phyloP scores from a whole-genome alignment of 2,329 filamentous ascomycete genomes.

The Ceratocystis diversiconidia region DNA sequence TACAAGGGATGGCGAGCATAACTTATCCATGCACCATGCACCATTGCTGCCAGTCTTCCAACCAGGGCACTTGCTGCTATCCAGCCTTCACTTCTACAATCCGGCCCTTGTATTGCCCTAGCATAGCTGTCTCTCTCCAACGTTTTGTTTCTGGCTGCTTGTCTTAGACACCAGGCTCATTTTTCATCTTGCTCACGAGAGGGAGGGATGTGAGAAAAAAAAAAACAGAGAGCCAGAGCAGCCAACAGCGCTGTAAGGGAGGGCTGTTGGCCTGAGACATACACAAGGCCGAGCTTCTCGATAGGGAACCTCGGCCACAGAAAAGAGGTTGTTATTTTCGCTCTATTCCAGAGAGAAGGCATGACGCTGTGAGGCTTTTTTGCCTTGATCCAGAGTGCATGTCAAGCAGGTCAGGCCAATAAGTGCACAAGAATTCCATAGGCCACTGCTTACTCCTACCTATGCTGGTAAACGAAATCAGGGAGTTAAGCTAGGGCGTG shows the following conservation, averaged over 20 bases:
- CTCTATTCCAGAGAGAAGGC: not conserved
- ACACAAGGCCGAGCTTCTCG: not conserved
- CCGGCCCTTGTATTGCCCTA: not conserved
- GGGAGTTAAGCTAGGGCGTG: not conserved
- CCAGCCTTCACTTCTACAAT: not conserved
- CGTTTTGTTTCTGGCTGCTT: not conserved
- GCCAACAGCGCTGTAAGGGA: not conserved
- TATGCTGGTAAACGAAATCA: not conserved
- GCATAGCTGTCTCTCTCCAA: no score
- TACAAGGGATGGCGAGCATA: no score
- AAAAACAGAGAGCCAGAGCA: not conserved
- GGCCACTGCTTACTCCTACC: no score
- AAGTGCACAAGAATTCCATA: no score
- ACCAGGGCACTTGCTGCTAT: no score
- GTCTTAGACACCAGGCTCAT: not conserved
- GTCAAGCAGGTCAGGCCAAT: no score
- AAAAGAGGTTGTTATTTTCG: not conserved
- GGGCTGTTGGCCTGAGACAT: not conserved
- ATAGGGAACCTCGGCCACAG: not conserved
- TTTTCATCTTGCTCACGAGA: no score
- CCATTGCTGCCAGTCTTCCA: no score
- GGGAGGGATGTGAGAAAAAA: not conserved
- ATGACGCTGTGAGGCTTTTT: constrained; percentile 2
- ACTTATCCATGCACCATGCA: no score
- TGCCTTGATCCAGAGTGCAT: no score